Evolutionary conservation across 345 rosid species (phyloP).

Genomic region (Camelina laxa): DNA sequence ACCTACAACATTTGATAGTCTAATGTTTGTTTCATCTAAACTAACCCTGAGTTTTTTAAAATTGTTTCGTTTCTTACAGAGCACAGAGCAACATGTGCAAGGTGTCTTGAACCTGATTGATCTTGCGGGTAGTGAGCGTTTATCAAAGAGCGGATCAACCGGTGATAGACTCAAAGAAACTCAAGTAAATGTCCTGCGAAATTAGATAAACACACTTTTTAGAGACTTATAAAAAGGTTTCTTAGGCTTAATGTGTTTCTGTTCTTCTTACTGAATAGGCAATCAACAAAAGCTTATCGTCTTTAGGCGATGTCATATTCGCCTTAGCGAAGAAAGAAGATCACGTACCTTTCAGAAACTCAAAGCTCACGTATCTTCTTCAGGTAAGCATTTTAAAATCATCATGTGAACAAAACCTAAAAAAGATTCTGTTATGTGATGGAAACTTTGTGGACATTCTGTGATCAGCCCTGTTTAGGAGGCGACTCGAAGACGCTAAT

Average conservation of each 20-base stretch:
- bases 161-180: constrained; percentile 96
- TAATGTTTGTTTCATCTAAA: constrained; percentile 9
- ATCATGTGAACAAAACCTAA: constrained; percentile 6
- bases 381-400: constrained; percentile 58
- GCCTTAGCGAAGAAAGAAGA: constrained; percentile 95
- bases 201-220: constrained; percentile 4
- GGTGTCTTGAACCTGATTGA: constrained; percentile 94
- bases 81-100: constrained; percentile 95
- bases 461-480: constrained; percentile 88
- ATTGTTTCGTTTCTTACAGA: constrained; percentile 46
- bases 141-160: constrained; percentile 92
- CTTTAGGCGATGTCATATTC: constrained; percentile 89
- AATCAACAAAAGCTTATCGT: constrained; percentile 90
- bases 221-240: background rate
- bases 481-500: constrained; percentile 96
- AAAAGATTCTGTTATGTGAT: constrained; percentile 19
- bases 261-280: constrained; percentile 54
- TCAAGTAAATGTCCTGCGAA: constrained; percentile 65
- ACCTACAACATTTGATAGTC: background rate
- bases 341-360: constrained; percentile 95
- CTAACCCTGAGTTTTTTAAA: background rate
- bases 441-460: constrained; percentile 20
- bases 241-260: constrained; percentile 12
- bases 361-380: constrained; percentile 96
- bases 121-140: constrained; percentile 99